phyloP scores from a whole-genome alignment of 2,329 filamentous ascomycete species.

The Penicillium polonicum region DNA sequence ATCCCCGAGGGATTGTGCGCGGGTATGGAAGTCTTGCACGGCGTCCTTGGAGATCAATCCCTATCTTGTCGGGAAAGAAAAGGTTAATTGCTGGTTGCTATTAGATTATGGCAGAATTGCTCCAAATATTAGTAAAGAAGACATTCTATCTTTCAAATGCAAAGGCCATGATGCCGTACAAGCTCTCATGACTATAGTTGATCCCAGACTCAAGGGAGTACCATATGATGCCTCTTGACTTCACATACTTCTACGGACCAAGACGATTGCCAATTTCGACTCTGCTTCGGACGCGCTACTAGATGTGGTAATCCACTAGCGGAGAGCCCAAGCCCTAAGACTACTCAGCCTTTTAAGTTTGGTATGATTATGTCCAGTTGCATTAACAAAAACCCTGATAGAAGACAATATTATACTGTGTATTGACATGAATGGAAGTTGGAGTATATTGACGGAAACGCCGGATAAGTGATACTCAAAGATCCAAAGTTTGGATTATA shows the following conservation, averaged over 20 bases:
- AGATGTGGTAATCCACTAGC: neutral
- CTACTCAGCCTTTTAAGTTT: neutral
- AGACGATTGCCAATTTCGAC: neutral
- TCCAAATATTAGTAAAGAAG: neutral
- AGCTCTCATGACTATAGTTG: neutral
- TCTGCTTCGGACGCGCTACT: neutral
- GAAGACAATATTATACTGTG: neutral
- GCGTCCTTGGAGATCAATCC: neutral
- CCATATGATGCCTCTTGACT: too few species aligned
- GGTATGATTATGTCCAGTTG: too few species aligned
- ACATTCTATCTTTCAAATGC: neutral
- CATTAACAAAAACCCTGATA: neutral
- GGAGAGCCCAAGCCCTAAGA: neutral
- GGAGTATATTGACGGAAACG: neutral
- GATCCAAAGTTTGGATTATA: neutral
- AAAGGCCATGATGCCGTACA: neutral
- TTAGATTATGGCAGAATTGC: neutral
- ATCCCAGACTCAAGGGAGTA: too few species aligned
- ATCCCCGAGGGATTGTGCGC: neutral
- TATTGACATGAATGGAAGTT: neutral
- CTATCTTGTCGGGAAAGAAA: neutral
- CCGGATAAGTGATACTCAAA: neutral
- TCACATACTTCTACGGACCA: neutral
- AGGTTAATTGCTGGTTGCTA: neutral
- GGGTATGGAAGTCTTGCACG: neutral